Evolutionary conservation across 208 protist genomes (phyloP), one percentile per base, ranked within the genome.

Genomic region (Trypanosoma mega): DNA sequence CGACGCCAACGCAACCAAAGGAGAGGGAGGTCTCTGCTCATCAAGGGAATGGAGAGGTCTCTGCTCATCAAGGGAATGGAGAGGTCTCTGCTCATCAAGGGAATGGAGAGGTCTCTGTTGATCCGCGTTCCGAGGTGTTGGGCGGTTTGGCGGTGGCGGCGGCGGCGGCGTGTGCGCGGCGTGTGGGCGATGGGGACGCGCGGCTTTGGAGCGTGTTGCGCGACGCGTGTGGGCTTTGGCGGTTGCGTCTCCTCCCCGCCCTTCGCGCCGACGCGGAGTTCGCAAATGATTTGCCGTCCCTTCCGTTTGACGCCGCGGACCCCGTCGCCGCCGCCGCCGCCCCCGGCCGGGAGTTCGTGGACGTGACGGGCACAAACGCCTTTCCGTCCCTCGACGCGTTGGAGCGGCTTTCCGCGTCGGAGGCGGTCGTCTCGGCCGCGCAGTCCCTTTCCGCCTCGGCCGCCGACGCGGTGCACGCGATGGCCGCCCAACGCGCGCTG

Each of bases 281-380:
- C n/a, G n/a, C n/a, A n/a, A n/a, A n/a, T n/a, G n/a, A n/a, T n/a
- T n/a, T n/a, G n/a, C n/a, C n/a, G n/a, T n/a, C n/a, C n/a, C n/a
- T 62, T 52, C 44, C n/a, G n/a, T 34, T n/a, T 44, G 11, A n/a
- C 49, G 30, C 24, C 49, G 23, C 39, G 49, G 41, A 29, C 44
- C 16, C 54, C 26, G 26, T 29, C 18, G 2, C n/a, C 45, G 11
- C 14, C 30, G 20, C 51, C 8, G 29, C 51, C 46, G 24, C 26
- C n/a, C n/a, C n/a, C n/a, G n/a, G n/a, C n/a, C n/a, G n/a, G n/a
- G n/a, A n/a, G n/a, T n/a, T n/a, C n/a, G n/a, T n/a, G n/a, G n/a
- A n/a, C n/a, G 16, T 18, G 44, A 51, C 34, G 34, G 6, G 34
- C 34, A 39, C 8, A 39, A 12, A 39, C 8, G 34, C 34, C 8